Base-by-base conservation (phyloP, 202 grass and related monocot genomes). In the Panicum virgatum region DNA sequence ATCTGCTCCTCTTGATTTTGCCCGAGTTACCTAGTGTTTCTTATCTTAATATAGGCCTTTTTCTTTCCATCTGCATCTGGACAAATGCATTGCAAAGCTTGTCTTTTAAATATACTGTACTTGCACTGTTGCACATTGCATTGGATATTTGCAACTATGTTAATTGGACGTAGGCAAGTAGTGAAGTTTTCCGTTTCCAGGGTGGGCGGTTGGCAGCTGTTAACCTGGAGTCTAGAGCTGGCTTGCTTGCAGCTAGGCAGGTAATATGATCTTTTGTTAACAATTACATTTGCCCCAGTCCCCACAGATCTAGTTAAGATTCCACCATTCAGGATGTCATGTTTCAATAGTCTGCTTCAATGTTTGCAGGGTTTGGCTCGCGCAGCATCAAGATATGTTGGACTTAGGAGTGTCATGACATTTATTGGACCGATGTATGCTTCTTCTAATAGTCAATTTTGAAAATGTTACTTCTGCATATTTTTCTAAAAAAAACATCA, bases 371-470 rank as follows among this genome's bases (percentile, higher is more conserved):
- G 92, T 75, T 83, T 98, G 83, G 80, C 87, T 83, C 89, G 58
- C 76, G 96, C 96, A 62, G 87, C 92, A 22, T 86, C 90, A 20
- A 88, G 78, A 80, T 98, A 98, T 89, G 86, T 83, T 51, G 90
- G 90, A 59, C 89, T 98, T 71, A 87, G 87, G 84, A 98, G 88
- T 80, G 16, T 94, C 51, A 90, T 98, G 92, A 90, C 86, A 72
- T 73, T 98, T 75, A 73, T 98, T 85, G 96, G 96, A 85, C 92
- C 92, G 62, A 66, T 96, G 96, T 96, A 95, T 75, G 80, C 56
- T 85, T 37, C 82, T 89, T 46, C 26, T 60, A 76, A 45, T 72
- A 77, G 61, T 80, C 59, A 66, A 73, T 18, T 78, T 77, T 81
- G 6, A 64, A 66, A 27, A 14, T 82, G 18, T 82, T 77, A 32